Evolutionary conservation across 495 filamentous ascomycete species (phyloP), one percentile per base, ranked within the genome.

Genomic region (Trichoderma reesei): DNA sequence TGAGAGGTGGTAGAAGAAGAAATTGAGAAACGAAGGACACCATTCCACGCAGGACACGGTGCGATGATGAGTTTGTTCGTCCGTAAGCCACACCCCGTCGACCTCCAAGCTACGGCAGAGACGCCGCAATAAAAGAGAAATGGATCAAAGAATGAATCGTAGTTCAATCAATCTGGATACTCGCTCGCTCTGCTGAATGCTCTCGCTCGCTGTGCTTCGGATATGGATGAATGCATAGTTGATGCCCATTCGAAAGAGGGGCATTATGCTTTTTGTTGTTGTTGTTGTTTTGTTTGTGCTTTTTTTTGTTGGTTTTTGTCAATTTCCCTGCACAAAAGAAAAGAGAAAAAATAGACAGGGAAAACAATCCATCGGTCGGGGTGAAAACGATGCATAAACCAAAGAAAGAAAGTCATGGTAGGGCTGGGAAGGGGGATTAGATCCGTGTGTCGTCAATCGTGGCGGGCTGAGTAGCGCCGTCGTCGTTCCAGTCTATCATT

Each of bases 401-500:
- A 10, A 34, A 9, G 31, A 56, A 56, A 56, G 10, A 56, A n/a
- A n/a, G 16, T 18, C 16, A 20, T 20, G 18, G 16, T 20, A 51
- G 20, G 46, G 46, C 18, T 20, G 20, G 20, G 46, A 16, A 18
- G 46, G n/a, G 46, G 46, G 16, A 18, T 18, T 9, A 51, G 26
- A 51, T 51, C 46, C 16, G 34, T 33, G 51, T 56, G 20, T 56
- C 51, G 10, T 56, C 20, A 56, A 56, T 56, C 51, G 34, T 56
- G 7, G 20, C 51, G 51, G 51, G 31, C 5, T 8, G 20, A 34
- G 16, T 11, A 56, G 51, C 51, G 11, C n/a, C 9, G 51, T 56
- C 51, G 31, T 56, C 51, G 26, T 56, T 14, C 51, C 51, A 5
- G 20, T 56, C 11, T 34, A 56, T 56, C 51, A 56, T 56, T 56